Evolutionary conservation across 73 alveolate species (phyloP).

Genomic region (Effrenium voratum): DNA sequence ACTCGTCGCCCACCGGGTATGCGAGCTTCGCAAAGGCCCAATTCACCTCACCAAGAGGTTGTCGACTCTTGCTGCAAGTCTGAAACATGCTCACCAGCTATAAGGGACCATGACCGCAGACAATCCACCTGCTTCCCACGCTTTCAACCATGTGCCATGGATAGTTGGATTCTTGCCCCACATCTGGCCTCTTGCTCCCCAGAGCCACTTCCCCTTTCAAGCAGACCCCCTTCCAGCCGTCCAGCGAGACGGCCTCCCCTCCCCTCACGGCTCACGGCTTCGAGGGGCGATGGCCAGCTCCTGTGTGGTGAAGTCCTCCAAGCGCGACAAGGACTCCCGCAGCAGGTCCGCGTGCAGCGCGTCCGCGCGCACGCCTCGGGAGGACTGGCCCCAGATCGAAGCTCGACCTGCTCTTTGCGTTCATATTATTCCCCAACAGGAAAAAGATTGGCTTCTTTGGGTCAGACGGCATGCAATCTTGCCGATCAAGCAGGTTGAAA

Average conservation of each 20-base stretch:
- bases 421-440: no score
- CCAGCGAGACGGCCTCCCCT: neutral
- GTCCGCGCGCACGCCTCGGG: conserved; percentile 56
- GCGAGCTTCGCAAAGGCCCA: conserved; percentile 80
- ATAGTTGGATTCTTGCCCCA: neutral
- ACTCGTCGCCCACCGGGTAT: conserved; percentile 71
- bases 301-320: conserved; percentile 86
- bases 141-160: no score
- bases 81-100: no score
- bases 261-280: neutral
- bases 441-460: no score
- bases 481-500: no score
- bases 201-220: neutral
- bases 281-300: conserved; percentile 77
- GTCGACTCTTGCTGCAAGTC: no score
- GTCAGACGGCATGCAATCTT: no score
- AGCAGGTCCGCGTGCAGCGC: conserved; percentile 73
- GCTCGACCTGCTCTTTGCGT: no score
- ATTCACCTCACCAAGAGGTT: conserved; percentile 37
- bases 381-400: no score
- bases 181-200: neutral
- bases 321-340: conserved; percentile 37
- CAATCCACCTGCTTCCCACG: no score
- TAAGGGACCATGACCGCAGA: no score
- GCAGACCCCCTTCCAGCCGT: neutral